Evolutionary conservation across 345 rosid species (phyloP), one percentile per base, ranked within the genome.

Genomic region (Eucalyptus cladocalyx): DNA sequence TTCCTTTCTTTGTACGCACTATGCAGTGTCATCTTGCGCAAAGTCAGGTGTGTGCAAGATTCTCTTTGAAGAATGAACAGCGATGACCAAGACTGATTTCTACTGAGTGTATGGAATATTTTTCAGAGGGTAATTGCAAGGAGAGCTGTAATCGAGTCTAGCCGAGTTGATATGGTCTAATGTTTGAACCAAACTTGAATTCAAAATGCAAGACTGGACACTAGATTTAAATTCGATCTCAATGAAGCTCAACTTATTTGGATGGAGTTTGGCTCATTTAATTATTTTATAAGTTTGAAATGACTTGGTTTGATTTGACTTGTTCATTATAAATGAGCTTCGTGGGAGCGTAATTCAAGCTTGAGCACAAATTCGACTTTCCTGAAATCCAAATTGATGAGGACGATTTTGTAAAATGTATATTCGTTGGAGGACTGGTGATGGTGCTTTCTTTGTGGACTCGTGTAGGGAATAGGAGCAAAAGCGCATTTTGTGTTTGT

Each of bases 351-450:
- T 56, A 24, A 56, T 56, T 23, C 62, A 23, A 1, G 30, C 0
- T 12, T 60, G 17, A 60, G 32, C 67, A 0, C 16, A 60, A 60
- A 60, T 60, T 60, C 4, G 32, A 28, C 17, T 26, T 12, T 28
- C 67, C 0, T 6, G 1, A 60, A 6, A 60, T 60, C 32, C 7
- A 0, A 60, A 60, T 0, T 11, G n/a, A 60, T 6, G 32, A 60
- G 32, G 67, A 54, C 5, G 11, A 54, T 54, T 54, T 21, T 54
- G 60, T 56, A 0, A 21, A 56, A 23, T 56, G 48, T 3, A 11
- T 11, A 11, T 47, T 47, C 5, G 49, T 47, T 3, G 48, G 48
- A 47, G 48, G 13, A 47, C 48, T 47, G 48, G 0, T 47, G 48
- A 47, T 47, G 48, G 0, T 47, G 0, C 47, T 45, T 45, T 21